phyloP scores from a whole-genome alignment of 305 asterid genomes.

The Nicotiana rustica region DNA sequence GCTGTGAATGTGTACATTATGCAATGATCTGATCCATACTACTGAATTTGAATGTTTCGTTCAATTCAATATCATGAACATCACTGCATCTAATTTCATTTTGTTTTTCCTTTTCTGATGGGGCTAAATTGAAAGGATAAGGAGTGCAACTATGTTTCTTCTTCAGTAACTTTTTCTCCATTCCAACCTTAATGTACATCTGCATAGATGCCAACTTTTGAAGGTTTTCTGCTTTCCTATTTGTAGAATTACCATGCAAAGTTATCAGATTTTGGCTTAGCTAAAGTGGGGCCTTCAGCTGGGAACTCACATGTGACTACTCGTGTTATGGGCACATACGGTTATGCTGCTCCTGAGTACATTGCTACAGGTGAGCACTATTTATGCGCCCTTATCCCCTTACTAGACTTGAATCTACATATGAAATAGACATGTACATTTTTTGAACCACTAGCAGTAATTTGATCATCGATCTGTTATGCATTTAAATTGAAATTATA shows the following conservation, averaged over 20 bases:
- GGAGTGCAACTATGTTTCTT: background rate
- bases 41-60: background rate
- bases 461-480: background rate
- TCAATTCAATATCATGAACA: constrained; percentile 12
- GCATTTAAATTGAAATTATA: constrained; percentile 10
- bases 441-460: background rate
- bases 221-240: constrained; percentile 32
- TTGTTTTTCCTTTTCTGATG: background rate
- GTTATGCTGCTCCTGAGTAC: constrained; percentile 98
- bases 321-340: constrained; percentile 87
- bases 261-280: constrained; percentile 90
- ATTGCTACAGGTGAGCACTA: constrained; percentile 74
- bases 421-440: constrained; percentile 15
- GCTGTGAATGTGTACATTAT: background rate
- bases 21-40: background rate
- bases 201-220: background rate
- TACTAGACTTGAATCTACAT: constrained; percentile 2
- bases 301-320: constrained; percentile 89
- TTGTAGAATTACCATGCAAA: constrained; percentile 85
- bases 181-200: background rate
- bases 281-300: constrained; percentile 85
- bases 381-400: background rate
- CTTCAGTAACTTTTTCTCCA: background rate
- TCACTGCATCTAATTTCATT: background rate
- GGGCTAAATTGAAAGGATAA: background rate